These are phyloP conservation scores for Microbotryomycetes sp. DNA, from an alignment of 1,284 basidiomycete species.

Conservation along the genomic window DNA sequence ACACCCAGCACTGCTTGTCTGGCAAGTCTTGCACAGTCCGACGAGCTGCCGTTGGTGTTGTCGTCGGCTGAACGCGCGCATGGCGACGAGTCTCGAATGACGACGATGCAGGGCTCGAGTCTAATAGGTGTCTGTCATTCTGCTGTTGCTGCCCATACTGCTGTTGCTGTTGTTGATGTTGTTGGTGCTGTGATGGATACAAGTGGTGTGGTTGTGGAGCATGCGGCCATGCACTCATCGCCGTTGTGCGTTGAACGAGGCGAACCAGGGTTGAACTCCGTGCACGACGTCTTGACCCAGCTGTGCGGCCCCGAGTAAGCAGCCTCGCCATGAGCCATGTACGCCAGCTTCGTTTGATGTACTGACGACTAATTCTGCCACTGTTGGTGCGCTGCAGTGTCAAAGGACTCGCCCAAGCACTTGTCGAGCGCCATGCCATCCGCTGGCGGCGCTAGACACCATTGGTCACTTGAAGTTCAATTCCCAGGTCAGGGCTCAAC, in stretches of 20 bases:
- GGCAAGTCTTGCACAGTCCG: not conserved
- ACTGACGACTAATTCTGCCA: too few species aligned
- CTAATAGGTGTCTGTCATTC: not conserved
- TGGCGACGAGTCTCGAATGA: not conserved
- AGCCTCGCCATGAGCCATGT: too few species aligned
- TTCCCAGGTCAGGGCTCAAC: conserved; percentile 27
- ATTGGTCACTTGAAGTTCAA: conserved; percentile 21
- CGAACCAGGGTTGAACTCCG: too few species aligned
- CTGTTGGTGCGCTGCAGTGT: not conserved
- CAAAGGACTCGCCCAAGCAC: not conserved
- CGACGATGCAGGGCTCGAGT: not conserved
- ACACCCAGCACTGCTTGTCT: conserved; percentile 29
- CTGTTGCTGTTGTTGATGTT: not conserved
- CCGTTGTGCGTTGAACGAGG: too few species aligned
- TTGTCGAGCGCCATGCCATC: not conserved
- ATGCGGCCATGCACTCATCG: not conserved
- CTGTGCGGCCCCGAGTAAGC: too few species aligned
- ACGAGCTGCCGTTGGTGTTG: not conserved
- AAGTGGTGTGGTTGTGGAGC: not conserved
- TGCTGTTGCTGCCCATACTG: not conserved
- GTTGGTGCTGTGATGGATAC: not conserved
- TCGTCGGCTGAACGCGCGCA: not conserved
- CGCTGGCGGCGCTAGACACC: conserved; percentile 11
- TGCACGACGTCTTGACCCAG: too few species aligned
- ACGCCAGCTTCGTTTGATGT: too few species aligned